Evolutionary conservation across 129 eudicot genomes (phyloP).

Genomic region (Kitagawia praeruptora): DNA sequence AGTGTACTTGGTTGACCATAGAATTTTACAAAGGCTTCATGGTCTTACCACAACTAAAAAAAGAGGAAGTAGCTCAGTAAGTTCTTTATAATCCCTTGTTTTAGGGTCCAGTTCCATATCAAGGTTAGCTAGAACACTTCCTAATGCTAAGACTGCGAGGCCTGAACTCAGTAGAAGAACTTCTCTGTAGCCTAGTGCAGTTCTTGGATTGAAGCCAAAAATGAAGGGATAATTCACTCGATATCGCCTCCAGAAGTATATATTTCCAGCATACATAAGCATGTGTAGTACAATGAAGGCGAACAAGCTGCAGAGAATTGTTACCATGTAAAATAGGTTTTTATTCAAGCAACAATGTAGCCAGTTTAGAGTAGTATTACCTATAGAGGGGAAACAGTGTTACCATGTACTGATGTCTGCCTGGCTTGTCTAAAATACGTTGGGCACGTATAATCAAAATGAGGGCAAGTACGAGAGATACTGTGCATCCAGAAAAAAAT

Average conservation of each 20-base stretch:
- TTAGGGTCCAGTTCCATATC: slow-evolving; percentile 21
- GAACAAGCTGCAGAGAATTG: slow-evolving; percentile 27
- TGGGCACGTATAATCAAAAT: slow-evolving; percentile 22
- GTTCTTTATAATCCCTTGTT: neutral
- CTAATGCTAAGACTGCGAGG: slow-evolving; percentile 27
- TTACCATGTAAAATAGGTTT: neutral
- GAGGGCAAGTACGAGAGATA: slow-evolving; percentile 31
- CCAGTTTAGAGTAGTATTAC: slow-evolving; percentile 3
- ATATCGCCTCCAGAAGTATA: slow-evolving; percentile 39
- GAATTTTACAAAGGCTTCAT: neutral
- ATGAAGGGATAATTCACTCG: slow-evolving; percentile 38
- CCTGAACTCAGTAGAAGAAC: slow-evolving; percentile 23
- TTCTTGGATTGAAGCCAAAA: slow-evolving; percentile 36
- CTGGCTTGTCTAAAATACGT: slow-evolving; percentile 11
- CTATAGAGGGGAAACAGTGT: slow-evolving; percentile 38
- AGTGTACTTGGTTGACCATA: neutral
- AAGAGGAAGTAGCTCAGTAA: slow-evolving; percentile 13
- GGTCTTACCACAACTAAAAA: slow-evolving; percentile 8
- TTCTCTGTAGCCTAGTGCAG: slow-evolving; percentile 27
- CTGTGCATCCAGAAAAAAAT: slow-evolving; percentile 31
- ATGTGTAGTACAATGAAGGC: slow-evolving; percentile 36
- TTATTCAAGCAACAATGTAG: neutral
- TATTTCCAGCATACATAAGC: slow-evolving; percentile 30
- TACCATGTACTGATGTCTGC: slow-evolving; percentile 21
- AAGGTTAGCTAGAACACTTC: slow-evolving; percentile 28